phyloP scores from a whole-genome alignment of 2,329 filamentous ascomycete genomes.

The Fusarium duplospermum region DNA sequence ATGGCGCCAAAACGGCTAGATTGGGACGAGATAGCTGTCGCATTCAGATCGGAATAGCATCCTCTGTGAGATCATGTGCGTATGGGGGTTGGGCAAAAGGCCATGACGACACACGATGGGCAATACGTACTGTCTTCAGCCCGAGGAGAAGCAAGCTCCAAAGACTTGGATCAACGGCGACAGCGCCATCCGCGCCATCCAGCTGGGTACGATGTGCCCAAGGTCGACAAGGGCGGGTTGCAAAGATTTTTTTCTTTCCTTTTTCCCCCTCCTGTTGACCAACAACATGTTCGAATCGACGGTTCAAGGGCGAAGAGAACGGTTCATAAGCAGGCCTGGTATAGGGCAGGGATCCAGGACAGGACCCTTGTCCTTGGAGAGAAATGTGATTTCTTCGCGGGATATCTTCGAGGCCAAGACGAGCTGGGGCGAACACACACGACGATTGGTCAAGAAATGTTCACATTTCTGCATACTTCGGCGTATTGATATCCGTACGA shows the following conservation, averaged over 20 bases:
- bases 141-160: conserved; percentile 4
- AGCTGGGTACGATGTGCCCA: not conserved
- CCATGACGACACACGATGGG: conserved; percentile 15
- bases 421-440: conserved; percentile 6
- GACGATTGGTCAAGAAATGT: conserved; percentile 15
- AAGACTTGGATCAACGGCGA: conserved; percentile 22
- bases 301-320: conserved; percentile 11
- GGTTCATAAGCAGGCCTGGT: not conserved
- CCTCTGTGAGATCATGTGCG: conserved; percentile 7
- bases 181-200: conserved; percentile 18
- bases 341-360: conserved; percentile 20
- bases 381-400: conserved; percentile 19
- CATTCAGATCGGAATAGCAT: conserved; percentile 23
- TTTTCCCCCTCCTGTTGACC: not conserved
- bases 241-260: not conserved
- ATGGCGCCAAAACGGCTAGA: conserved; percentile 3
- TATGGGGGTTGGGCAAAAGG: not conserved
- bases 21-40: conserved; percentile 2
- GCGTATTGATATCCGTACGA: not conserved
- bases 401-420: conserved; percentile 21
- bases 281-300: not conserved
- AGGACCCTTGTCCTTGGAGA: conserved; percentile 25
- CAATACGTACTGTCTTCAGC: not conserved
- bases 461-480: conserved; percentile 13
- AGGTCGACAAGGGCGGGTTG: conserved; percentile 13